These are phyloP conservation scores for Hypomyces perniciosus DNA, from an alignment of 2,329 filamentous ascomycete species.

Conservation along the genomic window DNA sequence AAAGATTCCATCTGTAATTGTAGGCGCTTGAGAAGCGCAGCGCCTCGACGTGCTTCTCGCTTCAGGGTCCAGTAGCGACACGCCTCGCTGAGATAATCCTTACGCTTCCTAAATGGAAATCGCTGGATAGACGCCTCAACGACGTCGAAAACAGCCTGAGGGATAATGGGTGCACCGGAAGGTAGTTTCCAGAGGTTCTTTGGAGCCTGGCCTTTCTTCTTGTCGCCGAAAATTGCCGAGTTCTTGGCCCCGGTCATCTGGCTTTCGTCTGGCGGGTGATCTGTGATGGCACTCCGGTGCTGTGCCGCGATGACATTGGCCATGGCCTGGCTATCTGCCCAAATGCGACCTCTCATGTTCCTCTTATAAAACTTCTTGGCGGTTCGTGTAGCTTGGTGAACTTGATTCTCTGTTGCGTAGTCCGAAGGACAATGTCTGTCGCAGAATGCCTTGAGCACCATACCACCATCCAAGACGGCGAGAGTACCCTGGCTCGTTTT, in stretches of 20 bases:
- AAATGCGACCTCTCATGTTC: slow-evolving; percentile 81
- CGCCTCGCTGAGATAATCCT: slow-evolving; percentile 86
- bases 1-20: slow-evolving; percentile 95
- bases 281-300: slow-evolving; percentile 55
- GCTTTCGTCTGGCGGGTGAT: slow-evolving; percentile 72
- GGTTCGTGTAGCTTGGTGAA: slow-evolving; percentile 70
- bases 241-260: slow-evolving; percentile 81
- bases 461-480: slow-evolving; percentile 70
- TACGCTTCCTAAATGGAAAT: slow-evolving; percentile 75
- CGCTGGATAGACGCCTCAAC: slow-evolving; percentile 78
- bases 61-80: slow-evolving; percentile 99
- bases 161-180: slow-evolving; percentile 91
- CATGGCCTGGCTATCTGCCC: slow-evolving; percentile 84
- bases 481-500: slow-evolving; percentile 80
- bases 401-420: slow-evolving; percentile 80
- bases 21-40: slow-evolving; percentile 83
- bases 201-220: slow-evolving; percentile 58
- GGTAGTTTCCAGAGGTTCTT: slow-evolving; percentile 74
- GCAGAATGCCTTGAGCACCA: slow-evolving; percentile 88
- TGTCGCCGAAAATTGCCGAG: slow-evolving; percentile 65
- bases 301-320: slow-evolving; percentile 75
- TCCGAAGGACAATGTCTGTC: slow-evolving; percentile 90
- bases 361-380: slow-evolving; percentile 86
- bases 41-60: slow-evolving; percentile 83
- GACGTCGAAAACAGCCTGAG: slow-evolving; percentile 76